A percentile compares a stretch with the other conserved stretches of the same genome.
Evolutionary conservation across 2,329 filamentous ascomycete species (phyloP).

Genomic region (Fusarium siculi): DNA sequence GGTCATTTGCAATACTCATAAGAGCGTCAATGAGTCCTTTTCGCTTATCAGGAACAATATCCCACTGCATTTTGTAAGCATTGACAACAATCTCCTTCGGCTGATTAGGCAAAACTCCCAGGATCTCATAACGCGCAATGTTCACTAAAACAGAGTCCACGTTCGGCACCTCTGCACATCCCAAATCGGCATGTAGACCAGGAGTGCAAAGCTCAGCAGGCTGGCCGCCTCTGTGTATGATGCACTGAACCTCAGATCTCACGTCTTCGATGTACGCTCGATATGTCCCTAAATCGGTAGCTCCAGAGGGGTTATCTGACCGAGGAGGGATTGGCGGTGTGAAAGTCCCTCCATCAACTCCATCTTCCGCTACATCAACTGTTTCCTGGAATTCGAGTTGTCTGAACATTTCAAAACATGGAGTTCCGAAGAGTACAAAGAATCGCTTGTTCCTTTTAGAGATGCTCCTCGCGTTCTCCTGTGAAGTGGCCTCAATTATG

Average conservation of each 20-base stretch:
- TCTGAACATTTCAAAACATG: constrained; percentile 60
- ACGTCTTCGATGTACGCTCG: constrained; percentile 63
- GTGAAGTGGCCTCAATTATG: constrained; percentile 52
- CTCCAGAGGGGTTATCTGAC: constrained; percentile 46
- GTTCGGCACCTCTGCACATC: constrained; percentile 46
- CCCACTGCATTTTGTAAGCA: constrained; percentile 56
- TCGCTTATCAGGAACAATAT: constrained; percentile 47
- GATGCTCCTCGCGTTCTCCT: constrained; percentile 56
- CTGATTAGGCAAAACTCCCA: constrained; percentile 53
- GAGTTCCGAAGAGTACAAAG: constrained; percentile 62
- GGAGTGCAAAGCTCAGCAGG: constrained; percentile 47
- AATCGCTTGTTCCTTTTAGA: constrained; percentile 68
- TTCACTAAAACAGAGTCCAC: constrained; percentile 44
- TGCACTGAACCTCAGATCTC: constrained; percentile 59
- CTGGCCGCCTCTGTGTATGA: constrained; percentile 51
- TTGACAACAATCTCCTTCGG: constrained; percentile 50
- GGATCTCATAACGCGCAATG: constrained; percentile 48
- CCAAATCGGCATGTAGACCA: constrained; percentile 48
- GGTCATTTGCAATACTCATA: constrained; percentile 50
- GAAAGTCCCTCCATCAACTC: constrained; percentile 53
- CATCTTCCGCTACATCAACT: constrained; percentile 49
- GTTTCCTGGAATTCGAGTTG: constrained; percentile 61
- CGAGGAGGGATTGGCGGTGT: constrained; percentile 50
- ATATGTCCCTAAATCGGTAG: constrained; percentile 53
- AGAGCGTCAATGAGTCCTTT: constrained; percentile 48